These are phyloP conservation scores for Russula olivacea DNA, from an alignment of 768 basidiomycete genomes.

Conservation along the genomic window DNA sequence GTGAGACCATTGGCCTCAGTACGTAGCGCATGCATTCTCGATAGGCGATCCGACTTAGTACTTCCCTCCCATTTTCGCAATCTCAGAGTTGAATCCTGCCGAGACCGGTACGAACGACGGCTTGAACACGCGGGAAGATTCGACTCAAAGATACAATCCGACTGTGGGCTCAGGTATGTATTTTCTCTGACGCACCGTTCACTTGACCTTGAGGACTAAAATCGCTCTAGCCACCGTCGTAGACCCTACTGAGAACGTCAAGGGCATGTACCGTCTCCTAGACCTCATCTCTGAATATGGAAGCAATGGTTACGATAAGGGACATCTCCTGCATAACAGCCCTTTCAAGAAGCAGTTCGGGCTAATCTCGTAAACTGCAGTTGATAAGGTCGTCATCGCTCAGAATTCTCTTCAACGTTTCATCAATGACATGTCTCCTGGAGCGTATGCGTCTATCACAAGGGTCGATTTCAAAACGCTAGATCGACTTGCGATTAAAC, in stretches of 20 bases:
- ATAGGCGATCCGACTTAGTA: not conserved
- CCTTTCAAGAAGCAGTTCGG: not conserved
- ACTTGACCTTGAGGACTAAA: not conserved
- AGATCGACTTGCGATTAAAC: conserved; percentile 43
- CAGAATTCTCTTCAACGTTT: conserved; percentile 45
- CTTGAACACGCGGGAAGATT: not conserved
- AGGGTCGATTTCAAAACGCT: conserved; percentile 51
- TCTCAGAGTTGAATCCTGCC: not conserved
- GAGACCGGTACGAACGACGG: not conserved
- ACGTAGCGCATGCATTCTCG: not conserved
- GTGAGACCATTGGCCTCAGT: not conserved
- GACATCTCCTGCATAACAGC: not conserved
- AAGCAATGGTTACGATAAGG: conserved; percentile 46
- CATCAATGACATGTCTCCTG: conserved; percentile 43
- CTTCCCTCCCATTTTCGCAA: not conserved
- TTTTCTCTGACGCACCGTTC: not conserved
- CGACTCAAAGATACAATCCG: not conserved
- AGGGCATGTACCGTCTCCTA: conserved; percentile 48
- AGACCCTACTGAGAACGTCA: conserved; percentile 27
- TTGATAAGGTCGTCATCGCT: conserved; percentile 57
- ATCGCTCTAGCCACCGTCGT: not conserved
- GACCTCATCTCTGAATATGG: conserved; percentile 48
- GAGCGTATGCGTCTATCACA: conserved; percentile 48
- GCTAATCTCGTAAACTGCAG: conserved; percentile 30
- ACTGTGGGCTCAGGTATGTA: not conserved